These are phyloP conservation scores for Cytospora schulzeri DNA, from an alignment of 2,329 filamentous ascomycete species.

Conservation along the genomic window DNA sequence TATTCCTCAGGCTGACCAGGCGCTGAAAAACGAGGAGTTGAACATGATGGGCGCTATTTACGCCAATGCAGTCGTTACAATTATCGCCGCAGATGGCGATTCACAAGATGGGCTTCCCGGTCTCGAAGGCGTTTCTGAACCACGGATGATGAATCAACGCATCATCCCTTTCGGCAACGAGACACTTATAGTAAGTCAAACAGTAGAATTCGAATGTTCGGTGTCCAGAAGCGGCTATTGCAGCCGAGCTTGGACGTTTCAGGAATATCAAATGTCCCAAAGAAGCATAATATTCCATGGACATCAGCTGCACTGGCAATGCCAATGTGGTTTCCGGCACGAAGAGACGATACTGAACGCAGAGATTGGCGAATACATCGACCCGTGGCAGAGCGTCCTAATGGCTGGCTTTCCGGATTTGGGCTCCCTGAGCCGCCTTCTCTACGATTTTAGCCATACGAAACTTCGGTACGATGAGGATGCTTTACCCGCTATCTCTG, in stretches of 20 bases:
- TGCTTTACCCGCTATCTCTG: slow-evolving; percentile 22
- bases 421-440: background rate
- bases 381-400: background rate
- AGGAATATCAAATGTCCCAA: slow-evolving; percentile 2
- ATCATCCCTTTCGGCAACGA: slow-evolving; percentile 5
- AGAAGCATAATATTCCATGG: background rate
- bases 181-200: background rate
- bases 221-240: background rate
- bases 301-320: background rate
- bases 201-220: background rate
- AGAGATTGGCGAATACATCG: slow-evolving; percentile 3
- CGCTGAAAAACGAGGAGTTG: background rate
- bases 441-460: background rate
- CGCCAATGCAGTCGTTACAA: slow-evolving; percentile 31
- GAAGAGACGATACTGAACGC: background rate
- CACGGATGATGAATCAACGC: background rate
- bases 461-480: slow-evolving; percentile 27
- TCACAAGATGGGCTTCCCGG: background rate
- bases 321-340: background rate
- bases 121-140: background rate
- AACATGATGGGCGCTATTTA: slow-evolving; percentile 28
- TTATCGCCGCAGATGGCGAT: slow-evolving; percentile 24
- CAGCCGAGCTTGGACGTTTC: slow-evolving; percentile 5
- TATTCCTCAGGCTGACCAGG: slow-evolving; percentile 34
- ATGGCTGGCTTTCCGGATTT: slow-evolving; percentile 3